Conservation (phyloP, 176 grass and related monocot species). For the Chrysopogon serrulatus region DNA sequence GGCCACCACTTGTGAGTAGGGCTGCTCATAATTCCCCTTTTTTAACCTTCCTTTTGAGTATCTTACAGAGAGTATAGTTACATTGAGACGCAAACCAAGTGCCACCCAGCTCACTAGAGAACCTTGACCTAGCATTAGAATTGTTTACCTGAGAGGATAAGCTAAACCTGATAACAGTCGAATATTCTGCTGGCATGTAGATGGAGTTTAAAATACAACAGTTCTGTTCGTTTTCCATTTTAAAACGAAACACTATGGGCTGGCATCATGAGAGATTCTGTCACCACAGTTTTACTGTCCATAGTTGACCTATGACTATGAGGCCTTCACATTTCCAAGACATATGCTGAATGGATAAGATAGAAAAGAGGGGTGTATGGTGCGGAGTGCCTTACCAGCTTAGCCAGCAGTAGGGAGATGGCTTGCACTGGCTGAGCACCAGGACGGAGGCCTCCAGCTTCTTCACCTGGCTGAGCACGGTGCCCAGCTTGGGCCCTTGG, state of each 20-base stretch:
- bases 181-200: constrained; percentile 6
- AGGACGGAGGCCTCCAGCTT: constrained; percentile 82
- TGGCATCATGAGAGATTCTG: constrained; percentile 30
- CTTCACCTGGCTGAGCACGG: constrained; percentile 78
- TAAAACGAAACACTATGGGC: neutral
- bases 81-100: neutral
- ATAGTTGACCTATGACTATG: constrained; percentile 15
- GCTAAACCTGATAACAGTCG: neutral
- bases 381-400: constrained; percentile 31
- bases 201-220: constrained; percentile 3
- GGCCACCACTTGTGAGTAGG: neutral
- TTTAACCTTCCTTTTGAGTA: neutral
- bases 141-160: constrained; percentile 3
- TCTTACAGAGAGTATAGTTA: neutral
- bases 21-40: neutral
- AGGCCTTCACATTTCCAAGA: constrained; percentile 16
- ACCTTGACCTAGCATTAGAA: neutral
- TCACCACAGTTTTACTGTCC: neutral
- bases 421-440: constrained; percentile 62
- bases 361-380: neutral
- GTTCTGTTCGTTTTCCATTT: neutral
- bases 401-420: constrained; percentile 58
- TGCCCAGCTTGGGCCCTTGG: constrained; percentile 66
- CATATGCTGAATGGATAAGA: neutral
- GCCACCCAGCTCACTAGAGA: neutral